Percentiles rank a stretch among this genome's conserved stretches.
These are phyloP conservation scores for Podospora australis DNA, from an alignment of 495 filamentous ascomycete species.

Conservation along the genomic window DNA sequence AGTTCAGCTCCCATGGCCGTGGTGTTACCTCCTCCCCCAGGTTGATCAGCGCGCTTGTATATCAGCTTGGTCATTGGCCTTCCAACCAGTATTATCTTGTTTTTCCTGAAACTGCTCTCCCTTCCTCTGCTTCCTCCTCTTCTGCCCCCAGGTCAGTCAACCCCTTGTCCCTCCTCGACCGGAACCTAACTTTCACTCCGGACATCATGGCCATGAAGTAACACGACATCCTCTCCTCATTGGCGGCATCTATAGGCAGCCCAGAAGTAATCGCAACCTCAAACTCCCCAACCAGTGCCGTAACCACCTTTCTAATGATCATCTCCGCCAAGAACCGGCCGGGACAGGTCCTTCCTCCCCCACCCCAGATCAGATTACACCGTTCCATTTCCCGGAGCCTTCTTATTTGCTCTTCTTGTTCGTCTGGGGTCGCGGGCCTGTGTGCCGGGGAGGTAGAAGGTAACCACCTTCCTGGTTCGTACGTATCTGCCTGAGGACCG, in stretches of 20 bases:
- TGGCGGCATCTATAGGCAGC: constrained; percentile 17
- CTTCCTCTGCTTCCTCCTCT: no score
- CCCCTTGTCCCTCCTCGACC: no score
- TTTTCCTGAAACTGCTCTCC: no score
- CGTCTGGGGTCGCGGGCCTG: constrained; percentile 24
- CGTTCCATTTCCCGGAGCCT: constrained; percentile 35
- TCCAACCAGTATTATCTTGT: no score
- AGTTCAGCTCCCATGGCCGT: no score
- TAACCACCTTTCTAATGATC: constrained; percentile 59
- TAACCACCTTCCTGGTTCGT: constrained; percentile 53
- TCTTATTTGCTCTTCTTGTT: constrained; percentile 1
- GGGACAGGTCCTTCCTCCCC: constrained; percentile 60
- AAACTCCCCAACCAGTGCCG: constrained; percentile 54
- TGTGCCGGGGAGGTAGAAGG: not conserved
- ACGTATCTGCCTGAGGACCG: constrained; percentile 46
- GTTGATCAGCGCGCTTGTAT: no score
- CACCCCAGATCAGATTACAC: constrained; percentile 52
- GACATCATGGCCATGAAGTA: constrained; percentile 39
- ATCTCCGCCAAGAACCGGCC: constrained; percentile 59
- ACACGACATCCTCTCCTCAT: constrained; percentile 15
- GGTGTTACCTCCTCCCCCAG: no score
- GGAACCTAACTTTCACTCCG: constrained; percentile 27
- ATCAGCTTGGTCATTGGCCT: no score
- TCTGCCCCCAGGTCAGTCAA: no score
- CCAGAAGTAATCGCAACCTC: constrained; percentile 38